These are phyloP conservation scores for Lasiosphaeria ovina DNA, from an alignment of 495 filamentous ascomycete species.

Conservation along the genomic window DNA sequence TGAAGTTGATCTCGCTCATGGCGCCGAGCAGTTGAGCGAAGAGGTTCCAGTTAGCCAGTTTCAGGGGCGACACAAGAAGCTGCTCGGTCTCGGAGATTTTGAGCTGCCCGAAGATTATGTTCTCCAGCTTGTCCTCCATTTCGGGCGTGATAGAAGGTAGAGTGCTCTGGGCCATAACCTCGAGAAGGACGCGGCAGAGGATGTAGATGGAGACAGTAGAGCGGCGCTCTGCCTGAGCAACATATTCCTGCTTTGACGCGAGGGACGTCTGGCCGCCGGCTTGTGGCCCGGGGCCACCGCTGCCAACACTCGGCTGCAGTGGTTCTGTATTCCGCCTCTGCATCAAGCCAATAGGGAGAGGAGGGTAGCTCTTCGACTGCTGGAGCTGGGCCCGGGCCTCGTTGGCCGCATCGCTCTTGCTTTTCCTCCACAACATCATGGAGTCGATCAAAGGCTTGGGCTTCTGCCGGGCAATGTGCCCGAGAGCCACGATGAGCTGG, in stretches of 20 bases:
- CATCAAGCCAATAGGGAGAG: conserved; percentile 29
- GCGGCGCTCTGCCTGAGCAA: conserved; percentile 75
- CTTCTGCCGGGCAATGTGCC: conserved; percentile 88
- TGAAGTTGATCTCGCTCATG: conserved; percentile 90
- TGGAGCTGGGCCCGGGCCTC: conserved; percentile 58
- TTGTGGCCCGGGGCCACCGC: conserved; percentile 14
- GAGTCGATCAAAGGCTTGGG: conserved; percentile 95
- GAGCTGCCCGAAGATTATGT: conserved; percentile 90
- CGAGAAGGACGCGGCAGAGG: conserved; percentile 87
- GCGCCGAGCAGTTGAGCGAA: conserved; percentile 88
- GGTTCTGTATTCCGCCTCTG: conserved; percentile 51
- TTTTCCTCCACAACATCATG: conserved; percentile 95
- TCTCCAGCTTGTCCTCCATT: conserved; percentile 87
- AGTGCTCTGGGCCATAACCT: conserved; percentile 88
- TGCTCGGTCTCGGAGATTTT: conserved; percentile 83
- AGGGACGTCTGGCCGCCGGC: conserved; percentile 38
- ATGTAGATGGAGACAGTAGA: conserved; percentile 93
- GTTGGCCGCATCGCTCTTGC: conserved; percentile 82
- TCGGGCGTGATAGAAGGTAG: conserved; percentile 77
- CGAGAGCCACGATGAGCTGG: conserved; percentile 87
- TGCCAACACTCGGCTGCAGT: conserved; percentile 30
- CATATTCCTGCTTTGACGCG: conserved; percentile 62
- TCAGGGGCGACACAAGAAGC: conserved; percentile 71
- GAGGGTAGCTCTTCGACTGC: conserved; percentile 49
- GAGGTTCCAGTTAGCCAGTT: conserved; percentile 90